Evolutionary conservation across 768 basidiomycete species (phyloP), one percentile per base, ranked within the genome.

Genomic region (Rhodotorula diobovata): DNA sequence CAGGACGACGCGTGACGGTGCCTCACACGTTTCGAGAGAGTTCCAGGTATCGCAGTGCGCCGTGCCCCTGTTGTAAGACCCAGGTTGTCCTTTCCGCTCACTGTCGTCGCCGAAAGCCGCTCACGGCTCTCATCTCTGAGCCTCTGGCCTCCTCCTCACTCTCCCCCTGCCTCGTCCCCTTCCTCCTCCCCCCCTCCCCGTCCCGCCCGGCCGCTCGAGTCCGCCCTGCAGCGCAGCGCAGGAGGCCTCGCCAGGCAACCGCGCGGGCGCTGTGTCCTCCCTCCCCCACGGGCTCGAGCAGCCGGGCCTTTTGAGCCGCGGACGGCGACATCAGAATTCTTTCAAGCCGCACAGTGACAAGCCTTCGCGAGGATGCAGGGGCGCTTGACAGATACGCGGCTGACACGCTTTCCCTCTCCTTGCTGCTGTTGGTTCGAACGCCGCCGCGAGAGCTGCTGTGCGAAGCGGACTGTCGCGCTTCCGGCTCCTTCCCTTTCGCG

Each of bases 371-470:
- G 82, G 78, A 73, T 82, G 87, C 74, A 81, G 66, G 82, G 83
- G 82, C 83, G 83, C 89, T 88, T 86, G 91, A 94, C 91, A 94
- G 92, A 93, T 94, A 92, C 91, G 91, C 85, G 89, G 90, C 83
- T 72, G 30, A 84, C 82, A 85, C 30, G 1, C 46, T 25, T 20
- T 46, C 43, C 43, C 18, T 43, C n/a, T n/a, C n/a, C n/a, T n/a
- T n/a, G n/a, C n/a, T n/a, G n/a, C n/a, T n/a, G n/a, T n/a, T n/a
- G n/a, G n/a, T n/a, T n/a, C n/a, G n/a, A n/a, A n/a, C n/a, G n/a
- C n/a, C n/a, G n/a, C n/a, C n/a, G n/a, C n/a, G n/a, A n/a, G n/a
- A n/a, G n/a, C n/a, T n/a, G n/a, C n/a, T n/a, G n/a, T n/a, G n/a
- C n/a, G n/a, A n/a, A n/a, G n/a, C n/a, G n/a, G n/a, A n/a, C n/a